Percentiles rank a stretch among this genome's conserved stretches.
phyloP scores from a whole-genome alignment of 495 filamentous ascomycete genomes.

The Penicillium maclennaniae region DNA sequence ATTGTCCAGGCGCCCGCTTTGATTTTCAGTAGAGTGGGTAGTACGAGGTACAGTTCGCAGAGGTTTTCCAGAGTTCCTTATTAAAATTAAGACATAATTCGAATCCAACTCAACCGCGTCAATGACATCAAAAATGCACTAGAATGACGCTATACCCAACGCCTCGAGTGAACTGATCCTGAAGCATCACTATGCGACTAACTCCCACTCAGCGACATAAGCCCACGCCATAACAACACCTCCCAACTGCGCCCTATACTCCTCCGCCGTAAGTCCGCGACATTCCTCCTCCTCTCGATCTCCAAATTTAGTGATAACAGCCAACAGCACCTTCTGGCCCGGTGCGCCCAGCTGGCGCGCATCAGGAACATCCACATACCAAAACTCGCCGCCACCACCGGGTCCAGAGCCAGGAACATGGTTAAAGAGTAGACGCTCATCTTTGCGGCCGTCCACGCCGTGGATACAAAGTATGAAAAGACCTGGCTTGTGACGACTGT shows the following conservation, averaged over 20 bases:
- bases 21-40: too few species aligned
- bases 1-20: too few species aligned
- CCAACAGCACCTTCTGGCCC: conserved; percentile 62
- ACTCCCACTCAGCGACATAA: conserved; percentile 65
- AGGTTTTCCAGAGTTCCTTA: too few species aligned
- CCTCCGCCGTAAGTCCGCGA: conserved; percentile 61
- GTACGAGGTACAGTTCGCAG: too few species aligned
- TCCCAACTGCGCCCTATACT: conserved; percentile 60
- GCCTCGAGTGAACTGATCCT: neutral
- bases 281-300: conserved; percentile 60
- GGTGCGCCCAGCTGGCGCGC: conserved; percentile 60
- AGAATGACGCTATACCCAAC: neutral
- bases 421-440: conserved; percentile 61
- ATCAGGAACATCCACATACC: conserved; percentile 67
- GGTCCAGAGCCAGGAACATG: conserved; percentile 37
- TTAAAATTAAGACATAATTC: neutral
- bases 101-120: neutral
- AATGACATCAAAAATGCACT: neutral
- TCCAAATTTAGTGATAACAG: conserved; percentile 56
- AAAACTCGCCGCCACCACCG: conserved; percentile 62
- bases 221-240: conserved; percentile 58
- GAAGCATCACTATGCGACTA: conserved; percentile 40
- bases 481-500: conserved; percentile 60
- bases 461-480: conserved; percentile 63
- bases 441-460: conserved; percentile 60